Conservation (phyloP, 208 protist species). For the Trichomonas tenax region DNA sequence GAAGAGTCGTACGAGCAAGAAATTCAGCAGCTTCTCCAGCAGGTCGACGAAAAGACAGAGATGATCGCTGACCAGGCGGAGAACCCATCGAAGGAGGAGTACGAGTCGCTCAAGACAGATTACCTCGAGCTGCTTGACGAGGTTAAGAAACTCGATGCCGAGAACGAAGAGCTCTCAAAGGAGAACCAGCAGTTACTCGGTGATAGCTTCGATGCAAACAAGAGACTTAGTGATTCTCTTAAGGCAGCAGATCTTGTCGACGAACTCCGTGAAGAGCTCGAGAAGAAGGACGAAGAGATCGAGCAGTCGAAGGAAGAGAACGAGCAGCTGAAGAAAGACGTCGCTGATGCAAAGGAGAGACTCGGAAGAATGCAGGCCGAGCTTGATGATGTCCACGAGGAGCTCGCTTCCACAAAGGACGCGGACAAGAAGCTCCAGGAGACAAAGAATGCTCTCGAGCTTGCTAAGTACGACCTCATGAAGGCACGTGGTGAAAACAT, state of each 20-base stretch:
- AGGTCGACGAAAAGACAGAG: neutral
- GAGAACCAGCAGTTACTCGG: neutral
- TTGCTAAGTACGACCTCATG: neutral
- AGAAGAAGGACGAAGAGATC: neutral
- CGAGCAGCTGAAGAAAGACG: neutral
- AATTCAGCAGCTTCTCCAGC: neutral
- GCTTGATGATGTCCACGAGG: no score
- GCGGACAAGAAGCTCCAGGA: neutral
- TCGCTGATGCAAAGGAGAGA: no score
- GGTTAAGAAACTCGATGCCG: neutral
- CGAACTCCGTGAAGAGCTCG: neutral
- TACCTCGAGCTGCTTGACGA: neutral
- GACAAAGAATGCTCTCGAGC: neutral
- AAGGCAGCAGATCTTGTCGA: neutral
- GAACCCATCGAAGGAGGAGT: no score
- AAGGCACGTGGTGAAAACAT: neutral
- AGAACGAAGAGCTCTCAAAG: neutral
- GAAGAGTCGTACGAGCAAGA: neutral
- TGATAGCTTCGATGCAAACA: neutral
- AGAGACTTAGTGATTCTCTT: neutral
- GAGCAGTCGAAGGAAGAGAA: neutral
- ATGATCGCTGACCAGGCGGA: neutral
- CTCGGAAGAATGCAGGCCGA: no score
- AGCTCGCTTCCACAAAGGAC: no score
- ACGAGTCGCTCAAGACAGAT: neutral